Conservation (phyloP, 2,329 filamentous ascomycete species). For the Fusarium foetens region DNA sequence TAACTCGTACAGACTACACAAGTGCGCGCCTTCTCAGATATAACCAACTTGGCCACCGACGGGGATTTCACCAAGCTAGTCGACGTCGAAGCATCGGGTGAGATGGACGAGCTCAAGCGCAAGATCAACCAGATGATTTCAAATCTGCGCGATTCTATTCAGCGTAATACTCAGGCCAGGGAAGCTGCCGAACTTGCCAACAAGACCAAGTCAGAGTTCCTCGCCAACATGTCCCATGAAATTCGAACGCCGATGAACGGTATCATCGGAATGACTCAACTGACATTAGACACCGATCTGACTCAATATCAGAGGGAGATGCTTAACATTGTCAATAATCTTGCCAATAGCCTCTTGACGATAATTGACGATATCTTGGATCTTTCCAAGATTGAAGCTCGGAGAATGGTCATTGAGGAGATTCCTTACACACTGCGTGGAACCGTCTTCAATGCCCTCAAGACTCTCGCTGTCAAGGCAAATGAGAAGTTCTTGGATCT, state of each 20-base stretch:
- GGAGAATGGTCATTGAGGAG: slow-evolving; percentile 97
- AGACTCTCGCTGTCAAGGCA: slow-evolving; percentile 95
- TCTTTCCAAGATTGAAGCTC: slow-evolving; percentile 87
- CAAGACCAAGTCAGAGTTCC: slow-evolving; percentile 97
- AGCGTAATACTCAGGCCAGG: slow-evolving; percentile 93
- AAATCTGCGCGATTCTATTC: slow-evolving; percentile 93
- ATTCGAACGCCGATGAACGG: slow-evolving; percentile 98
- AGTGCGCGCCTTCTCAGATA: slow-evolving; percentile 97
- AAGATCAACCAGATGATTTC: slow-evolving; percentile 99
- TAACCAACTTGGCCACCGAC: slow-evolving; percentile 96
- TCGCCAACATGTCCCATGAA: slow-evolving; percentile 99
- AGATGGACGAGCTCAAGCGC: slow-evolving; percentile 98
- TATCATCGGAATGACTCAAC: slow-evolving; percentile 97
- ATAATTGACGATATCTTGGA: slow-evolving; percentile 91
- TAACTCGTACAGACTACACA: slow-evolving; percentile 79
- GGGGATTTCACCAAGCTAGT: slow-evolving; percentile 98
- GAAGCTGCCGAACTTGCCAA: slow-evolving; percentile 97
- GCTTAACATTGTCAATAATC: slow-evolving; percentile 96
- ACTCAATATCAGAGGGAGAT: slow-evolving; percentile 97
- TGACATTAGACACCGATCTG: slow-evolving; percentile 93
- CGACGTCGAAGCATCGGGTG: slow-evolving; percentile 95
- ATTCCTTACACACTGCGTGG: slow-evolving; percentile 95
- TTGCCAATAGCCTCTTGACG: slow-evolving; percentile 94
- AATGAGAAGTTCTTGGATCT: slow-evolving; percentile 95
- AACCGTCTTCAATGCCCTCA: slow-evolving; percentile 96